phyloP scores from a whole-genome alignment of 2,329 filamentous ascomycete genomes.

The Cordyceps militaris region DNA sequence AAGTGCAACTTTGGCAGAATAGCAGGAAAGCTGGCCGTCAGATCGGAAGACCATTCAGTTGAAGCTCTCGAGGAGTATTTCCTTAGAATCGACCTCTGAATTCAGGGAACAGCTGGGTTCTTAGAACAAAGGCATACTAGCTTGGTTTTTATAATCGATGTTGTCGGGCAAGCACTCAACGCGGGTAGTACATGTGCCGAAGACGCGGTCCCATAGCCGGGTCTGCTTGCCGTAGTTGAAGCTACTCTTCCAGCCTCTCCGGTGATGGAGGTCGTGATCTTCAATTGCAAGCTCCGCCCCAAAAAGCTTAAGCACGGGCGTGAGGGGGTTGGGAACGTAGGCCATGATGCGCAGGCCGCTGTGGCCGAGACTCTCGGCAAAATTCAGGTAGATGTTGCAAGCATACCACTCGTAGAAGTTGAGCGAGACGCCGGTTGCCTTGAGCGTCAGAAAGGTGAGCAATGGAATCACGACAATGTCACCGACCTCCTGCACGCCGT shows the following conservation, averaged over 20 bases:
- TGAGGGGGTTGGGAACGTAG: conserved; percentile 26
- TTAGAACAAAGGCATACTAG: not conserved
- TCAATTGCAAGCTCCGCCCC: conserved; percentile 32
- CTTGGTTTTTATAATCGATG: not conserved
- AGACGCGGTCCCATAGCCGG: not conserved
- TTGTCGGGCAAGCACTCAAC: not conserved
- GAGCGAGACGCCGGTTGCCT: conserved; percentile 30
- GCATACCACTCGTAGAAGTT: conserved; percentile 41
- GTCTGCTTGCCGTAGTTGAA: conserved; percentile 28
- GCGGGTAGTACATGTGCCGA: not conserved
- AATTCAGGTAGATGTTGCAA: conserved; percentile 37
- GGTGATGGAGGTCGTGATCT: conserved; percentile 34
- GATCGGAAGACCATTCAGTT: no score
- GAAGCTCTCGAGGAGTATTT: no score
- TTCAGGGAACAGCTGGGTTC: not conserved
- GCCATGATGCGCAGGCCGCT: conserved; percentile 31
- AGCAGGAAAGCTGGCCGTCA: no score
- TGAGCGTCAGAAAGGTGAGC: conserved; percentile 30
- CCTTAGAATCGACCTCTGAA: no score
- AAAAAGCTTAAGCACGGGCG: conserved; percentile 27
- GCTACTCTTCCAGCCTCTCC: conserved; percentile 25
- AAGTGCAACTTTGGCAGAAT: no score
- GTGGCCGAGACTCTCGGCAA: conserved; percentile 31
- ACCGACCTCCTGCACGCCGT: conserved; percentile 30
- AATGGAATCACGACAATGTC: conserved; percentile 34